Percentiles rank a stretch among this genome's conserved stretches.
phyloP scores from a whole-genome alignment of 192 early-diverging fungal genomes.

The Umbelopsis isabellina region DNA sequence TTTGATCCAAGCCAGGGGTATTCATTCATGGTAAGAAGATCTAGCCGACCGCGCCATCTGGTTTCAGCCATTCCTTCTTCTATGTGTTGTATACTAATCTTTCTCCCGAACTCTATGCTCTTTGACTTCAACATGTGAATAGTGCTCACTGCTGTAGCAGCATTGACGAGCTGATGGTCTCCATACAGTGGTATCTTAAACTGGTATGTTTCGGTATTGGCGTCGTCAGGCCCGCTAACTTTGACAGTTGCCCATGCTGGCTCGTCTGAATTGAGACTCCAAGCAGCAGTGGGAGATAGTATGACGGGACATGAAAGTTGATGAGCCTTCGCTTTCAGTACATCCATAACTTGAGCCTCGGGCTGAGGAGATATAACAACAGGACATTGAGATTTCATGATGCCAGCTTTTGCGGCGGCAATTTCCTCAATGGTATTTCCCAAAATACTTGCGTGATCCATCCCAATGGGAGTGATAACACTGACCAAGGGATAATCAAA shows the following conservation, averaged over 20 bases:
- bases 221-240: neutral
- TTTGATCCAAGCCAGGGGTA: constrained; percentile 19
- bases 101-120: neutral
- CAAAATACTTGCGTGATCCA: constrained; percentile 77
- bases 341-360: constrained; percentile 43
- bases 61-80: constrained; percentile 66
- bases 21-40: constrained; percentile 49
- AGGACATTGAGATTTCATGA: constrained; percentile 57
- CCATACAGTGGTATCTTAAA: constrained; percentile 64
- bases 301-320: constrained; percentile 10
- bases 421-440: constrained; percentile 71
- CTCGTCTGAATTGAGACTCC: neutral
- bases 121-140: constrained; percentile 52
- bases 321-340: constrained; percentile 36
- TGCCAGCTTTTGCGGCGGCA: constrained; percentile 79
- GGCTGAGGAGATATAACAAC: constrained; percentile 61
- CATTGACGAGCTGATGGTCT: constrained; percentile 81
- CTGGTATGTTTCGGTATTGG: neutral
- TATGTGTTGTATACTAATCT: neutral
- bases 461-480: constrained; percentile 69
- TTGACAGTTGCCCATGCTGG: neutral
- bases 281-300: neutral
- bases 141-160: constrained; percentile 69
- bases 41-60: constrained; percentile 85
- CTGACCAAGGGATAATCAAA: constrained; percentile 48